Evolutionary conservation across 768 basidiomycete genomes (phyloP), one percentile per base, ranked within the genome.

Genomic region (Pulveroboletus frians): DNA sequence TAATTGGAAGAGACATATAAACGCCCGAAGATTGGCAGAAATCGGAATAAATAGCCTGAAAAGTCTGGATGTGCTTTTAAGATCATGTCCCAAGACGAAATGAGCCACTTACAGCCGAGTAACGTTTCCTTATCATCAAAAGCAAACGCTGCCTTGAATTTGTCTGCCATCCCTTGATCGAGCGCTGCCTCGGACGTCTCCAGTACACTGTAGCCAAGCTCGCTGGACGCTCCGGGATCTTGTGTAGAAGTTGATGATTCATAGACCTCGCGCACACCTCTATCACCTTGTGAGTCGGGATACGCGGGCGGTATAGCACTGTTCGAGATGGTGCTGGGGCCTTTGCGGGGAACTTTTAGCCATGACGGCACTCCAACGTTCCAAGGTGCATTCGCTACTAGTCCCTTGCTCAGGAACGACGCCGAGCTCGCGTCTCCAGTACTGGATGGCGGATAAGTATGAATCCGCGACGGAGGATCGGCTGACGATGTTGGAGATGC

Each of bases 1-100:
- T 81, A 86, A 66, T 89, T 92, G 10, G 81, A 83, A n/a, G 95
- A 95, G 52, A 98, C 79, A 62, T 88, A 97, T 26, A 97, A 77
- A 44, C 85, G 79, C 7, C 95, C 95, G 51, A 77, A 87, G 11
- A 95, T 78, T 0, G 96, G 95, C n/a, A 99, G 67, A 21, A 95
- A 75, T 48, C 95, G 78, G 69, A 84, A 92, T 37, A 98, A 74
- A 66, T 91, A 96, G 9, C 92, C 92, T 36, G 90, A 81, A 64
- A 95, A 92, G 60, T 90, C 95, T 98, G 50, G 29, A n/a, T 17
- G 18, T 32, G 2, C 18, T n/a, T 47, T 65, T 27, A 56, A 31
- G 13, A 32, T 15, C 40, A 40, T 42, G 42, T 42, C 42, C 32
- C 37, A 43, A 26, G 15, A 20, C 23, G 23, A 49, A 20, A 38